Conservation (phyloP, 768 basidiomycete genomes). For the Naganishia friedmannii region DNA sequence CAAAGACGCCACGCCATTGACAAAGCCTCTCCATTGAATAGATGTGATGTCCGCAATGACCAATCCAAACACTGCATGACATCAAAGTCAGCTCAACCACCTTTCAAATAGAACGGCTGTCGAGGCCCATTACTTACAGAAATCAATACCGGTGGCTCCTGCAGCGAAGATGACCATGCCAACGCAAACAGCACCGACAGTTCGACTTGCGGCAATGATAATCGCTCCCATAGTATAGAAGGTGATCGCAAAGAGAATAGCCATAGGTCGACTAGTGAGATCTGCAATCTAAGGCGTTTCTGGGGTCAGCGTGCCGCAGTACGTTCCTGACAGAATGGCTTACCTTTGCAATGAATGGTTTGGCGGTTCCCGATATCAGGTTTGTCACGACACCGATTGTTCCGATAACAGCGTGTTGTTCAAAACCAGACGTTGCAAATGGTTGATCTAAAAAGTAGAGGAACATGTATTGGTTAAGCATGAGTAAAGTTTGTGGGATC, state of each 20-base stretch:
- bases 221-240: constrained; percentile 48
- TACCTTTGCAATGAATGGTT: constrained; percentile 46
- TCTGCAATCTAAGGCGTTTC: constrained; percentile 36
- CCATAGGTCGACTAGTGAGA: constrained; percentile 41
- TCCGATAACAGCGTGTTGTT: constrained; percentile 45
- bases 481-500: not conserved
- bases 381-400: constrained; percentile 44
- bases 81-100: not conserved
- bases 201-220: constrained; percentile 42
- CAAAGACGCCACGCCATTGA: constrained; percentile 39
- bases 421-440: constrained; percentile 47
- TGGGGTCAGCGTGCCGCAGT: not conserved
- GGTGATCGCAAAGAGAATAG: constrained; percentile 38
- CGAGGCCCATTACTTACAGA: constrained; percentile 32
- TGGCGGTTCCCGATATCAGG: constrained; percentile 41
- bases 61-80: constrained; percentile 38
- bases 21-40: constrained; percentile 49
- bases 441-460: constrained; percentile 13
- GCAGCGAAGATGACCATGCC: constrained; percentile 44
- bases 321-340: not conserved
- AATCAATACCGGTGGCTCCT: constrained; percentile 45
- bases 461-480: not conserved
- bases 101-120: not conserved
- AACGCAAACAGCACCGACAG: constrained; percentile 40
- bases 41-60: constrained; percentile 49